Base-by-base conservation (phyloP, 2,329 filamentous ascomycete genomes). In the Pleomassaria siparia region DNA sequence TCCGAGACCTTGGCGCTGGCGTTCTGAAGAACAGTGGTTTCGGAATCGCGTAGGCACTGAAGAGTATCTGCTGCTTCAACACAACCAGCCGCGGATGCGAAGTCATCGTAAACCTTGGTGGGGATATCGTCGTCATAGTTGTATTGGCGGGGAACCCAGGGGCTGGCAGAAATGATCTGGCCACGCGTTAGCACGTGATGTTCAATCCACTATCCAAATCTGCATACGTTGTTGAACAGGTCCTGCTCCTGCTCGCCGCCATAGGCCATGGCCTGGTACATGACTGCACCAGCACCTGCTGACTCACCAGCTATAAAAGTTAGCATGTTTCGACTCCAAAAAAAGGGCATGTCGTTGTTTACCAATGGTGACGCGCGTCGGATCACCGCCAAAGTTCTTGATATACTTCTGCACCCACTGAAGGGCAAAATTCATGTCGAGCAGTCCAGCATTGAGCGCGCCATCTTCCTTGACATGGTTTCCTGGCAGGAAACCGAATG, bases 391-490 rank as follows among this genome's bases (percentile, higher is more conserved):
- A 35, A 70, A 70, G 10, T 60, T 60, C 15, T 46, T 52, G 29
- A 88, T 85, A 49, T 88, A 72, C 28, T 76, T 69, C 57, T 82
- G 75, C 0, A 86, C 77, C 85, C 85, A 88, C 41, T 79, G 62
- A 37, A 88, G 63, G 2, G 80, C 72, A 21, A 80, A 75, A 15
- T 82, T 74, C 67, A 87, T 83, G 56, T 88, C 85, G 2, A 86
- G 72, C 7, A 88, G 64, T 0, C 85, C 85, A 2, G 72, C 81
- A 58, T 88, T 88, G 8, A 86, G 72, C 40, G 78, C 75, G 0
- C 84, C 84, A 53, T 82, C 70, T 4, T 70, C 61, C 29, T 76
- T 74, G 9, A 87, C 73, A 24, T 77, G 71, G 30, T 82, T 76
- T 39, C 82, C 78, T 0, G 82, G 78, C 1, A 88, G 73, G 55